Conservation (phyloP, 2,329 filamentous ascomycete genomes). For the Sclerotinia borealis region DNA sequence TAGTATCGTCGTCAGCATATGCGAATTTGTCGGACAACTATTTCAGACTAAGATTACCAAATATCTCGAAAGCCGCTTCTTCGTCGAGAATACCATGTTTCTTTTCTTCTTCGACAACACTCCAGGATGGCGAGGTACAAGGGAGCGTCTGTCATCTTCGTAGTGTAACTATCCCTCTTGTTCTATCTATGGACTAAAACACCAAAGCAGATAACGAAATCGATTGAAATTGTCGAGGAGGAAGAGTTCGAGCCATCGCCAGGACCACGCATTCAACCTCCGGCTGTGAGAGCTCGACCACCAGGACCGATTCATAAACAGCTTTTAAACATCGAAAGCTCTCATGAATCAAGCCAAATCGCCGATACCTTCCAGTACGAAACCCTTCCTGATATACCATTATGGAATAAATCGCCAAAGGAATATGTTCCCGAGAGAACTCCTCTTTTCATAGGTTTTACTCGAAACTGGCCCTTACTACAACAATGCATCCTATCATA, state of each 20-base stretch:
- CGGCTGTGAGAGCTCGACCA: background rate
- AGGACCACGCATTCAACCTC: background rate
- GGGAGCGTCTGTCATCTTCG: background rate
- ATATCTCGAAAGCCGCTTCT: background rate
- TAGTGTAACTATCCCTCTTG: background rate
- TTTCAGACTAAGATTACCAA: background rate
- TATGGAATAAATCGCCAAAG: slow-evolving; percentile 39
- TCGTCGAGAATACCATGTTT: background rate
- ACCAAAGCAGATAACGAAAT: background rate
- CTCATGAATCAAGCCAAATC: background rate
- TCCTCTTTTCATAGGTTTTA: slow-evolving; percentile 54
- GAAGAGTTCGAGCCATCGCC: background rate
- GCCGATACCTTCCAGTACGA: slow-evolving; percentile 2
- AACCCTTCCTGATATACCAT: background rate
- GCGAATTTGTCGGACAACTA: background rate
- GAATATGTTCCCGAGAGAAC: slow-evolving; percentile 38
- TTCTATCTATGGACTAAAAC: background rate
- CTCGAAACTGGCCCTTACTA: slow-evolving; percentile 48
- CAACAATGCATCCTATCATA: slow-evolving; percentile 51
- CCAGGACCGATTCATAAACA: slow-evolving; percentile 3
- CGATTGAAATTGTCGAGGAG: background rate
- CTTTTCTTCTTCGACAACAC: background rate
- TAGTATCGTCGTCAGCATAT: background rate
- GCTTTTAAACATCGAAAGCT: background rate
- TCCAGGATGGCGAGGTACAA: background rate